phyloP scores from a whole-genome alignment of 2,329 filamentous ascomycete species.

The Cladobotryum protrusum region DNA sequence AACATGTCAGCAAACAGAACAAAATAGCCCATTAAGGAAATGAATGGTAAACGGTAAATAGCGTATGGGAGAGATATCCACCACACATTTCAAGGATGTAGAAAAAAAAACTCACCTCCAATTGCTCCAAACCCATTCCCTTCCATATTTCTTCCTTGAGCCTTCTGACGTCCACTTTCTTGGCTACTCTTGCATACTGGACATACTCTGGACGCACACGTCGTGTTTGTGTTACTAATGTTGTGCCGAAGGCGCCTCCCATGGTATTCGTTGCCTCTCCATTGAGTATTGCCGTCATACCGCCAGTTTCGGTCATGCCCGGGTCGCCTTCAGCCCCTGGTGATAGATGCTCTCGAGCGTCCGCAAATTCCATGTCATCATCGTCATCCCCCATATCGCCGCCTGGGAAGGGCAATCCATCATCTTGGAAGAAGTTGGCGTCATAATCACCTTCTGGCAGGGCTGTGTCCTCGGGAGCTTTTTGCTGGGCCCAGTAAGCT shows the following conservation, averaged over 20 bases:
- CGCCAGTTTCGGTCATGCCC: conserved; percentile 40
- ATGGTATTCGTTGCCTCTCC: conserved; percentile 42
- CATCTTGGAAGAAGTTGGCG: conserved; percentile 95
- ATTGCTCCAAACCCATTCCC: conserved; percentile 52
- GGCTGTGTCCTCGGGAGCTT: conserved; percentile 54
- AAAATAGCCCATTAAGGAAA: not conserved
- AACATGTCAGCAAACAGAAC: not conserved
- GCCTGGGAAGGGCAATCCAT: conserved; percentile 62
- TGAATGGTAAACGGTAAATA: not conserved
- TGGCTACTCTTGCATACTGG: conserved; percentile 63
- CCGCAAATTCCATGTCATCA: conserved; percentile 68
- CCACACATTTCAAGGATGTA: not conserved
- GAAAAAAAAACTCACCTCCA: conserved; percentile 37
- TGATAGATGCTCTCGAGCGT: conserved; percentile 73
- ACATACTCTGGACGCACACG: conserved; percentile 62
- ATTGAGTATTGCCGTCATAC: conserved; percentile 45
- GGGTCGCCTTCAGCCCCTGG: conserved; percentile 51
- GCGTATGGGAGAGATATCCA: not conserved
- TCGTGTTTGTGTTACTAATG: conserved; percentile 59
- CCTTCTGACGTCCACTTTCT: conserved; percentile 63
- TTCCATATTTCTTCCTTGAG: conserved; percentile 67
- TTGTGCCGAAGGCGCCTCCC: conserved; percentile 54
- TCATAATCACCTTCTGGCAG: conserved; percentile 76
- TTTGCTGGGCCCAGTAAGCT: conserved; percentile 84
- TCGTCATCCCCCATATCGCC: conserved; percentile 56